Evolutionary conservation across 2,329 filamentous ascomycete genomes (phyloP), one percentile per base, ranked within the genome.

Genomic region (Botrytis deweyae): DNA sequence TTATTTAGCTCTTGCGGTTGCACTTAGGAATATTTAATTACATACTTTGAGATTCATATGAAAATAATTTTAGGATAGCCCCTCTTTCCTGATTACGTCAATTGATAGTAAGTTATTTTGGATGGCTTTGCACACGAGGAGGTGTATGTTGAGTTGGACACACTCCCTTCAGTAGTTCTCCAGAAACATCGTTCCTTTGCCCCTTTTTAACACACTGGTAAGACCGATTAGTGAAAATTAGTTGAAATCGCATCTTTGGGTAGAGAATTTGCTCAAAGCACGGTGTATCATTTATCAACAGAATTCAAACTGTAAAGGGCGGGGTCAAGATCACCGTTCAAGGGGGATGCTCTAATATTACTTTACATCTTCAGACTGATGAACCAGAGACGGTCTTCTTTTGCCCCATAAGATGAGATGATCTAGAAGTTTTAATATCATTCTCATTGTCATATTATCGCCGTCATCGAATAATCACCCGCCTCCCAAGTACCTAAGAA

Each of bases 11-110:
- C 36, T n/a, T 62, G 33, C 36, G 9, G 36, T 40, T n/a, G 20
- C 36, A 3, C 59, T 58, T 58, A 29, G 6, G n/a, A 25, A n/a
- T 40, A 40, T 38, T 38, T 62, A 62, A 62, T 40, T 29, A 4
- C 14, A 29, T 16, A 29, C 52, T 58, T 16, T 55, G 25, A n/a
- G 5, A n/a, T n/a, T n/a, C 49, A n/a, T n/a, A 52, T 3, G 12
- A 55, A 14, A n/a, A 55, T 7, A 16, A 16, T 14, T 2, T 12
- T 0, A 16, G n/a, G 1, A n/a, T 7, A 3, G 25, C 0, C 3
- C 14, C n/a, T 18, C 16, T 29, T 29, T 58, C 14, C 14, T 29
- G 29, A 7, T 3, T 29, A 18, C 52, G 2, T 55, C 25, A 55
- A 55, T 29, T 16, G 12, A 55, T 3, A 2, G 25, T 55, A 55